Percentiles rank a stretch among this genome's conserved stretches.
Conservation (phyloP, 1,284 basidiomycete species). For the Pseudozyma tsukubaensis region DNA sequence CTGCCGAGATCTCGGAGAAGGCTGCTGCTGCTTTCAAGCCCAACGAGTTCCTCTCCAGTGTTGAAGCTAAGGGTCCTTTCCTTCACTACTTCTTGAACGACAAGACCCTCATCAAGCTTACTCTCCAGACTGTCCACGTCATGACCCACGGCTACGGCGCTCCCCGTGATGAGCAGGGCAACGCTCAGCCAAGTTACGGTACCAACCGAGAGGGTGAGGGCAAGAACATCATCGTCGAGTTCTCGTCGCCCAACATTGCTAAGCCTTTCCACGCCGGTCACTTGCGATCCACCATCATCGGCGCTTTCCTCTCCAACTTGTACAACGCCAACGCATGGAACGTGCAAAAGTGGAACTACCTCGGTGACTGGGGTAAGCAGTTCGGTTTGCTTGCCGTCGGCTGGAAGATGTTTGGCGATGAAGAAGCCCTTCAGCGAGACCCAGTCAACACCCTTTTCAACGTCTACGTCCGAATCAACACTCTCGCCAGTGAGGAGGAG, state of each 20-base stretch:
- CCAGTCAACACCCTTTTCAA: slow-evolving; percentile 95
- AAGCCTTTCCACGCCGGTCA: slow-evolving; percentile 99
- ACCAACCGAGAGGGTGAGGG: slow-evolving; percentile 63
- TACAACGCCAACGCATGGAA: slow-evolving; percentile 95
- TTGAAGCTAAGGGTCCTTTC: slow-evolving; percentile 60
- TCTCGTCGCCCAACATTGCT: slow-evolving; percentile 96
- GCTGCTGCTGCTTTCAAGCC: slow-evolving; percentile 74
- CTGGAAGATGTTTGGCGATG: slow-evolving; percentile 89
- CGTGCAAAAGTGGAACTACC: slow-evolving; percentile 88
- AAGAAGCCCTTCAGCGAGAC: slow-evolving; percentile 84
- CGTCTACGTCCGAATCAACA: slow-evolving; percentile 93
- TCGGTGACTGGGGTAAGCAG: slow-evolving; percentile 72
- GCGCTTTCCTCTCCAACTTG: slow-evolving; percentile 89
- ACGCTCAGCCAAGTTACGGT: slow-evolving; percentile 64
- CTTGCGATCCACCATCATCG: slow-evolving; percentile 95
- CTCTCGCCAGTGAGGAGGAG: slow-evolving; percentile 76
- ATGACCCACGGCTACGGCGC: slow-evolving; percentile 74
- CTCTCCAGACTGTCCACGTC: slow-evolving; percentile 83
- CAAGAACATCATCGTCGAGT: slow-evolving; percentile 75
- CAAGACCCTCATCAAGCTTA: slow-evolving; percentile 78
- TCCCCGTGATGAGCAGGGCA: slow-evolving; percentile 47
- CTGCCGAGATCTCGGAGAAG: slow-evolving; percentile 80
- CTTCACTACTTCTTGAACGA: slow-evolving; percentile 61
- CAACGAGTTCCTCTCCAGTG: slow-evolving; percentile 56
- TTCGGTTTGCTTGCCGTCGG: slow-evolving; percentile 84